phyloP scores from a whole-genome alignment of 139 green algal genomes.

The Coelastrella sp. region DNA sequence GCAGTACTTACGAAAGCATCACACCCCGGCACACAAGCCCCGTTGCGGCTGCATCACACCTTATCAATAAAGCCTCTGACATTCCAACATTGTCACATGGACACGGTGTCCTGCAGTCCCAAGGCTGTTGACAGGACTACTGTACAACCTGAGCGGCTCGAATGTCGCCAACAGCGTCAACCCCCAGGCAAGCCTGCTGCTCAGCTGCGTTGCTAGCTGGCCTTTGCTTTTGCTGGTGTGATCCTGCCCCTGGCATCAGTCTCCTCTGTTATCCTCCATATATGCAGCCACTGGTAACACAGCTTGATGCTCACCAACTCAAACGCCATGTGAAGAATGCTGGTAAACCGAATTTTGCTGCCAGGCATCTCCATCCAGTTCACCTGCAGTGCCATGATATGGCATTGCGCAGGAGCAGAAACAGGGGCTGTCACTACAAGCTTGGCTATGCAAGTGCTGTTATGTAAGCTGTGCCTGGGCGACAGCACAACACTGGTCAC shows the following conservation, averaged over 20 bases:
- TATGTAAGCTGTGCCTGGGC: no score
- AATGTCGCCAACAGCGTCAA: no score
- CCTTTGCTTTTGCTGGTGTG: background rate
- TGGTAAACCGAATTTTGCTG: constrained; percentile 93
- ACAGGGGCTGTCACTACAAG: background rate
- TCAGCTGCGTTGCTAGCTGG: background rate
- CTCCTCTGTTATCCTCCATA: constrained; percentile 42
- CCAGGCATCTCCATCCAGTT: constrained; percentile 97
- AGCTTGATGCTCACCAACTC: constrained; percentile 75
- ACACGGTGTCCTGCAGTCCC: no score
- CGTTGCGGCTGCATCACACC: no score
- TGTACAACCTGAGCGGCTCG: no score
- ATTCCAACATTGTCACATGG: no score
- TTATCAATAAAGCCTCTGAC: no score
- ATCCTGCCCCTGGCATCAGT: constrained; percentile 14
- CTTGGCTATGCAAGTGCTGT: background rate
- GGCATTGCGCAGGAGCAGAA: background rate
- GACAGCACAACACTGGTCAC: no score
- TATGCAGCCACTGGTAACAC: constrained; percentile 44
- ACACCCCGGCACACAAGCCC: no score
- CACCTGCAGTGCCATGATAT: constrained; percentile 58
- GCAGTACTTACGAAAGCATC: no score
- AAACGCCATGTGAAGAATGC: constrained; percentile 93
- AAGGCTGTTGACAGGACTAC: no score
- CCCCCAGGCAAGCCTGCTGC: no score